A percentile compares a stretch with the other conserved stretches of the same genome.
Conservation (phyloP, 257 asterid species). For the Euphrasia confusa region DNA sequence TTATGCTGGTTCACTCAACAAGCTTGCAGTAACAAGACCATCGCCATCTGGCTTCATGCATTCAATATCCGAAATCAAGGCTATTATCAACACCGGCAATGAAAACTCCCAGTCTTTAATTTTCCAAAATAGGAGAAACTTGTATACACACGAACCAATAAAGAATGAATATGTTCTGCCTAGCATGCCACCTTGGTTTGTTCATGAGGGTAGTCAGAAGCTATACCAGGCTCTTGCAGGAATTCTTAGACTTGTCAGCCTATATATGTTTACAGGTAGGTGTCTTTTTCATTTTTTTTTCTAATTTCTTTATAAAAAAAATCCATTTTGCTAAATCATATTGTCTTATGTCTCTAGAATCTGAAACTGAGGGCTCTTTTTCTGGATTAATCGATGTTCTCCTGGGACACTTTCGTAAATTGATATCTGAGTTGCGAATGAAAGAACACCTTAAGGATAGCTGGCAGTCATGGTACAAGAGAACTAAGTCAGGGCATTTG, state of each 20-base stretch:
- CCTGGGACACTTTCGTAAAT: slow-evolving; percentile 65
- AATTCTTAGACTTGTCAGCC: slow-evolving; percentile 74
- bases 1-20: slow-evolving; percentile 81
- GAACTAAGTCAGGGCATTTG: slow-evolving; percentile 70
- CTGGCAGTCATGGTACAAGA: slow-evolving; percentile 84
- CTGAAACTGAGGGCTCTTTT: slow-evolving; percentile 61
- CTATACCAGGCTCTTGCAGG: slow-evolving; percentile 75
- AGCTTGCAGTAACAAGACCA: slow-evolving; percentile 49
- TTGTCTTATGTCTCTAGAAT: slow-evolving; percentile 41
- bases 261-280: slow-evolving; percentile 66
- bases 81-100: slow-evolving; percentile 28
- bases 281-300: slow-evolving; percentile 20
- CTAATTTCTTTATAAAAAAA: too few species aligned
- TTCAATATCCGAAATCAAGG: slow-evolving; percentile 79
- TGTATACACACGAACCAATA: slow-evolving; percentile 32
- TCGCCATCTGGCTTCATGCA: slow-evolving; percentile 72
- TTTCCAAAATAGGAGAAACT: slow-evolving; percentile 35
- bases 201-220: slow-evolving; percentile 58
- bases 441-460: slow-evolving; percentile 59
- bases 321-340: slow-evolving; percentile 22
- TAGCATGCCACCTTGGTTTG: slow-evolving; percentile 94
- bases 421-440: slow-evolving; percentile 59
- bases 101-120: slow-evolving; percentile 34
- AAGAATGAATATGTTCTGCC: slow-evolving; percentile 59
- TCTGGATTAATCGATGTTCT: slow-evolving; percentile 69